phyloP scores from a whole-genome alignment of 1,139 yeast species.

The Blastobotrys proliferans region DNA sequence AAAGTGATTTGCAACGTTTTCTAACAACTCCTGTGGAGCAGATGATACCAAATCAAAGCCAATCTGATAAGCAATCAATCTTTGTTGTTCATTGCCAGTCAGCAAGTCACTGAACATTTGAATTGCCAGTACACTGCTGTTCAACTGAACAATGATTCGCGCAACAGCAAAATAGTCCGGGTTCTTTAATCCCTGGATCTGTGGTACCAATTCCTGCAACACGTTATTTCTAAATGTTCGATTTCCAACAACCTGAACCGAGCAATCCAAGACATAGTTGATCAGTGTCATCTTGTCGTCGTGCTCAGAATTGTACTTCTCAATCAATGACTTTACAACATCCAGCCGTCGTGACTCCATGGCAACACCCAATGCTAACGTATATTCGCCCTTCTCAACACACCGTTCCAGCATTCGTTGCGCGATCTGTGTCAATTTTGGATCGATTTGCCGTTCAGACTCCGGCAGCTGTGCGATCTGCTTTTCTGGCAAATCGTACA shows the following conservation, averaged over 20 bases:
- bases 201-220: constrained; percentile 57
- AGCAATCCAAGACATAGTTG: constrained; percentile 72
- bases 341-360: constrained; percentile 86
- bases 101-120: constrained; percentile 62
- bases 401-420: constrained; percentile 86
- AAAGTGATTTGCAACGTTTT: constrained; percentile 41
- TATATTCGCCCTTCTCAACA: constrained; percentile 62
- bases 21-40: constrained; percentile 88
- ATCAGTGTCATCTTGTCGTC: constrained; percentile 51
- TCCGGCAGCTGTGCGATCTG: constrained; percentile 20
- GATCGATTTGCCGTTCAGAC: constrained; percentile 44
- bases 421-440: constrained; percentile 63
- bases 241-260: constrained; percentile 62
- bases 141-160: constrained; percentile 84
- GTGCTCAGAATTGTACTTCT: constrained; percentile 33
- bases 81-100: constrained; percentile 34
- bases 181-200: constrained; percentile 52
- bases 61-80: constrained; percentile 77
- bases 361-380: constrained; percentile 86
- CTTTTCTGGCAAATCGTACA: constrained; percentile 41
- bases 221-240: constrained; percentile 62
- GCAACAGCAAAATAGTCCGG: constrained; percentile 81
- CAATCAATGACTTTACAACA: constrained; percentile 62
- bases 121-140: constrained; percentile 67
- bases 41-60: constrained; percentile 92